A percentile compares a stretch with the other conserved stretches of the same genome.
phyloP scores from a whole-genome alignment of 1,139 yeast species.

The Hyphopichia burtonii region DNA sequence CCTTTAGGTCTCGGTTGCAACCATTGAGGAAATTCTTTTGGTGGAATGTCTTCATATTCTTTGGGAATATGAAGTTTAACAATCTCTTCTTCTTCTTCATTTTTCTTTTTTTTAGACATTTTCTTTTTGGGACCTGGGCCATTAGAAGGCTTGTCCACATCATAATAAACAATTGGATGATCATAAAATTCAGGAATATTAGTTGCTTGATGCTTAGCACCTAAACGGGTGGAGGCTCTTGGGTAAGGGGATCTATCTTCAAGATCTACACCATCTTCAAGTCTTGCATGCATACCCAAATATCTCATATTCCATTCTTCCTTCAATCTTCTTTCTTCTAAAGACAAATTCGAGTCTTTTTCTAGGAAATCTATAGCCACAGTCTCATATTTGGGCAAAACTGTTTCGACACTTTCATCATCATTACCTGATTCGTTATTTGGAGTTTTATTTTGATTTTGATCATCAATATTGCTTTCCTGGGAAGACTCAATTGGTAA shows the following conservation, averaged over 20 bases:
- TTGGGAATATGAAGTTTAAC: constrained; percentile 45
- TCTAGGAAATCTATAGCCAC: constrained; percentile 55
- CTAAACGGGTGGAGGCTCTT: constrained; percentile 75
- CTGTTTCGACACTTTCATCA: constrained; percentile 7
- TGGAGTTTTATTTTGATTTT: constrained; percentile 2
- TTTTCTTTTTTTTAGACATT: constrained; percentile 11
- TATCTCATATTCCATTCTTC: constrained; percentile 85
- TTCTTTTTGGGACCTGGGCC: constrained; percentile 15
- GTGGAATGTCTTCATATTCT: constrained; percentile 40
- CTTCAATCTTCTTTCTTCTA: constrained; percentile 46
- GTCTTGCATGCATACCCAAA: constrained; percentile 70
- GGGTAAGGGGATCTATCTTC: constrained; percentile 80
- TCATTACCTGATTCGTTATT: constrained; percentile 2
- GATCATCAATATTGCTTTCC: constrained; percentile 5
- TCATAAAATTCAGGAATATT: constrained; percentile 67
- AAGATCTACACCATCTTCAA: constrained; percentile 77
- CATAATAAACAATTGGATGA: constrained; percentile 70
- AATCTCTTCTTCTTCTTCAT: constrained; percentile 16
- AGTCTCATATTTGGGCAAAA: constrained; percentile 58
- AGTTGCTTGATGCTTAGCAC: constrained; percentile 71
- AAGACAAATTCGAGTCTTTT: constrained; percentile 39
- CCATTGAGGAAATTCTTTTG: constrained; percentile 66
- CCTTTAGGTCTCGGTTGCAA: constrained; percentile 77
- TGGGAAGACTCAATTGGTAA: constrained; percentile 6
- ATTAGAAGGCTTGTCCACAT: constrained; percentile 24